phyloP scores from a whole-genome alignment of 768 basidiomycete genomes.

The Suillus bovinus region DNA sequence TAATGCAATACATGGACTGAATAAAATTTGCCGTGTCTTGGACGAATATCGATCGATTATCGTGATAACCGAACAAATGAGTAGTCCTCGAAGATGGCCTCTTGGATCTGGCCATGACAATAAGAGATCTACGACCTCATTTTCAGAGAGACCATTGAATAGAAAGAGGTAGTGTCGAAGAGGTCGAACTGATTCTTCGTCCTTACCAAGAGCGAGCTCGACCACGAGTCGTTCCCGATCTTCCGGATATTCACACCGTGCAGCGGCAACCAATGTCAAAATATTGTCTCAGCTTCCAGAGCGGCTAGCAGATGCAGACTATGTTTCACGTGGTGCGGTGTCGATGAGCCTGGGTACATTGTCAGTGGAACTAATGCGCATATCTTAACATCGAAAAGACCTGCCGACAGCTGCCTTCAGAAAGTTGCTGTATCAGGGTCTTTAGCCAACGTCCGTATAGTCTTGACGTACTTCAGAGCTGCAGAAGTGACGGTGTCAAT shows the following conservation, averaged over 20 bases:
- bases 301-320: not conserved
- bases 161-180: constrained; percentile 3
- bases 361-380: not conserved
- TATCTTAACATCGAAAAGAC: not conserved
- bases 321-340: not conserved
- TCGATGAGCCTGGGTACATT: not conserved
- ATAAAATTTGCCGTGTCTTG: not conserved
- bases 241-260: not conserved
- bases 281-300: not conserved
- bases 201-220: not conserved
- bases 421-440: not conserved
- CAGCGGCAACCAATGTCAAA: not conserved
- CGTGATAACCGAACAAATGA: not conserved
- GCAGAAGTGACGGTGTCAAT: not conserved
- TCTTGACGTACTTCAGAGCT: not conserved
- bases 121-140: not conserved
- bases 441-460: not conserved
- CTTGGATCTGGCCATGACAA: not conserved
- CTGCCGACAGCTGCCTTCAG: not conserved
- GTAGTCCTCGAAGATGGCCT: not conserved
- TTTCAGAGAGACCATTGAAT: not conserved
- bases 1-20: not conserved
- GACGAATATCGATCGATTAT: not conserved
- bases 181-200: not conserved
- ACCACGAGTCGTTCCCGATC: constrained; percentile 1